Percentiles rank a stretch among this genome's conserved stretches.
Evolutionary conservation across 2,329 filamentous ascomycete genomes (phyloP).

Genomic region (Fonsecaea pedrosoi): DNA sequence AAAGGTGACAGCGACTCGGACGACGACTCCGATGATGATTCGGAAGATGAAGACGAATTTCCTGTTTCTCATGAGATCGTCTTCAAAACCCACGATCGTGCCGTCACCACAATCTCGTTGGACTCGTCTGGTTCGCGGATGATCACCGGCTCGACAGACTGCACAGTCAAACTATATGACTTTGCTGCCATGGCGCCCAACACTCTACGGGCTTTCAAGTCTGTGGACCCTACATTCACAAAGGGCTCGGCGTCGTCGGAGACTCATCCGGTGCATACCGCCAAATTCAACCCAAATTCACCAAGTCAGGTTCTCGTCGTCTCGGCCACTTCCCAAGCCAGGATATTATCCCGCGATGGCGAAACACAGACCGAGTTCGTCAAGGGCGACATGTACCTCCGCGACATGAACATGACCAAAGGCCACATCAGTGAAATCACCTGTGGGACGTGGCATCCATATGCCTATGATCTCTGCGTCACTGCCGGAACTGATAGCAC

Average conservation of each 20-base stretch:
- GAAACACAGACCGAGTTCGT: constrained; percentile 85
- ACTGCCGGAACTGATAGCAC: constrained; percentile 96
- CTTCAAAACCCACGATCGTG: constrained; percentile 87
- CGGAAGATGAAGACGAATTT: constrained; percentile 79
- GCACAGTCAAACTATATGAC: constrained; percentile 89
- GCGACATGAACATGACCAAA: constrained; percentile 97
- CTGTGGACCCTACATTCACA: constrained; percentile 80
- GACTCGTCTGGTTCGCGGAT: constrained; percentile 85
- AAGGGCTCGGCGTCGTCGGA: constrained; percentile 76
- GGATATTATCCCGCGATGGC: constrained; percentile 87
- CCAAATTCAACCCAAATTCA: constrained; percentile 83
- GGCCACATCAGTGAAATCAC: constrained; percentile 93
- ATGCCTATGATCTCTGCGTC: constrained; percentile 80
- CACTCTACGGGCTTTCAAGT: constrained; percentile 91
- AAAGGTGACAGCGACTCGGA: constrained; percentile 48
- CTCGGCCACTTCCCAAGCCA: constrained; percentile 86
- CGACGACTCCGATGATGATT: constrained; percentile 59
- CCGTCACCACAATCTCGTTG: constrained; percentile 81
- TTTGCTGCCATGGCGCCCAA: constrained; percentile 95
- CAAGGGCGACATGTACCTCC: constrained; percentile 97
- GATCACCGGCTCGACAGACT: constrained; percentile 90
- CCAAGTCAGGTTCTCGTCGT: constrained; percentile 84
- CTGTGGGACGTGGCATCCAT: constrained; percentile 88
- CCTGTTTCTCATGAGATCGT: constrained; percentile 92
- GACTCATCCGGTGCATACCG: constrained; percentile 84